A percentile compares a stretch with the other conserved stretches of the same genome.
Conservation (phyloP, 2,329 filamentous ascomycete genomes). For the Colletotrichum nymphaeae region DNA sequence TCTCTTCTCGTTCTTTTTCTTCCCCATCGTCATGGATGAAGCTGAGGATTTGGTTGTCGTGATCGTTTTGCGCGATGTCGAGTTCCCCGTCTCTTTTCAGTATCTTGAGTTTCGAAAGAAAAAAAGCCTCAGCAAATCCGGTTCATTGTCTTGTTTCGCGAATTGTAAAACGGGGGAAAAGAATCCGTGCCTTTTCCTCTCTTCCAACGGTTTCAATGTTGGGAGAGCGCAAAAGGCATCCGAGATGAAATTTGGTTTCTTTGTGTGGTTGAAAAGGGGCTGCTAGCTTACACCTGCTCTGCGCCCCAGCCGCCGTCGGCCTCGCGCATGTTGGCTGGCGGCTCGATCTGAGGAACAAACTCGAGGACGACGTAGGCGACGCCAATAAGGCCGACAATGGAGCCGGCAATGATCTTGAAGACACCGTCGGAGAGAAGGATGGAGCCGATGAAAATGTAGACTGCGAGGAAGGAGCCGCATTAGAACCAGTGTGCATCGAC, state of each 20-base stretch:
- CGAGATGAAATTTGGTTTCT: constrained; percentile 23
- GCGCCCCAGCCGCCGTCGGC: constrained; percentile 81
- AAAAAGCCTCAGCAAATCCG: constrained; percentile 35
- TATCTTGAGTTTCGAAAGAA: constrained; percentile 33
- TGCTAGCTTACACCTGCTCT: constrained; percentile 73
- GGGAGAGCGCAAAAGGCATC: constrained; percentile 6
- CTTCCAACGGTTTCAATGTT: constrained; percentile 12
- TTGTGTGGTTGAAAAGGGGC: constrained; percentile 34
- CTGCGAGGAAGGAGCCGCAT: constrained; percentile 55
- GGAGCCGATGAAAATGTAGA: constrained; percentile 95
- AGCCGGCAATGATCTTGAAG: constrained; percentile 80
- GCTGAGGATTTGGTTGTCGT: neutral
- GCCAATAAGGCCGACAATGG: constrained; percentile 81
- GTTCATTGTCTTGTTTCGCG: constrained; percentile 18
- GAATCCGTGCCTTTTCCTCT: constrained; percentile 15
- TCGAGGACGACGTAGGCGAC: constrained; percentile 81
- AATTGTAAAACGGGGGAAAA: constrained; percentile 1
- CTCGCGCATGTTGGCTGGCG: constrained; percentile 85
- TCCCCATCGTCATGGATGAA: constrained; percentile 2
- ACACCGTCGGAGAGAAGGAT: constrained; percentile 78
- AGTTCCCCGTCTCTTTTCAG: constrained; percentile 30
- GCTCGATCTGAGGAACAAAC: constrained; percentile 83
- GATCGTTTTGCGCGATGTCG: neutral
- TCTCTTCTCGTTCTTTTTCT: neutral
- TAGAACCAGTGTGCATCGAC: neutral